phyloP scores from a whole-genome alignment of 495 filamentous ascomycete species.

The Lasiosphaeria ovina region DNA sequence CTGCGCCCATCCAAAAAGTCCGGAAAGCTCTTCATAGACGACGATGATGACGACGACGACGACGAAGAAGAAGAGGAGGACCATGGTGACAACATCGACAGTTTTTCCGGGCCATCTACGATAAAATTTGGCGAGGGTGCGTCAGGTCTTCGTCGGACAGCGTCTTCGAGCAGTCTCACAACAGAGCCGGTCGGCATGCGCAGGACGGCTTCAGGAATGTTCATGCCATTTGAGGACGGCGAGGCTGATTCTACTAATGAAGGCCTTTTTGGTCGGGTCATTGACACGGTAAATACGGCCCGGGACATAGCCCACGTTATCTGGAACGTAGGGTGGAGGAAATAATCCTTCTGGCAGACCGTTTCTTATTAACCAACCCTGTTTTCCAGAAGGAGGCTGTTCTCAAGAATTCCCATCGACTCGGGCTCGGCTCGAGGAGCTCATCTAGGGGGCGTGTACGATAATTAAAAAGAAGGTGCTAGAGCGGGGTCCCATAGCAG shows the following conservation, averaged over 20 bases:
- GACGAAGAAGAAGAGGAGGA: constrained; percentile 68
- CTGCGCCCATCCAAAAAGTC: constrained; percentile 68
- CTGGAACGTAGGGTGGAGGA: constrained; percentile 96
- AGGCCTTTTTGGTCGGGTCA: constrained; percentile 73
- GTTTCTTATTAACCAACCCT: constrained; percentile 35
- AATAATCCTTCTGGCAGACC: constrained; percentile 45
- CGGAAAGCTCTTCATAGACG: constrained; percentile 61
- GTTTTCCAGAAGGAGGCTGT: constrained; percentile 37
- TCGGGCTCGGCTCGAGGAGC: constrained; percentile 27
- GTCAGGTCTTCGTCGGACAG: constrained; percentile 34
- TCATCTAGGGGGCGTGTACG: constrained; percentile 28
- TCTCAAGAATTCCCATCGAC: constrained; percentile 26
- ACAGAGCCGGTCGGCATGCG: constrained; percentile 57
- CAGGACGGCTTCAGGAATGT: constrained; percentile 77
- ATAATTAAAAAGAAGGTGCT: constrained; percentile 16
- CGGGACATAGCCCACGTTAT: constrained; percentile 95
- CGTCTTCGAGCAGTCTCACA: constrained; percentile 33
- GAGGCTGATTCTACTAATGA: constrained; percentile 56
- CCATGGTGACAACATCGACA: constrained; percentile 43
- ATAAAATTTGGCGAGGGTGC: constrained; percentile 14
- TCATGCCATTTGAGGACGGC: constrained; percentile 76
- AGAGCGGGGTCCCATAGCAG: no score
- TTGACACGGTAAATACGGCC: constrained; percentile 95
- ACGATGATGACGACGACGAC: constrained; percentile 51
- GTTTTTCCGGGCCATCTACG: constrained; percentile 10